Conservation (phyloP, 1,284 basidiomycete genomes). For the Inonotus obliquus region DNA sequence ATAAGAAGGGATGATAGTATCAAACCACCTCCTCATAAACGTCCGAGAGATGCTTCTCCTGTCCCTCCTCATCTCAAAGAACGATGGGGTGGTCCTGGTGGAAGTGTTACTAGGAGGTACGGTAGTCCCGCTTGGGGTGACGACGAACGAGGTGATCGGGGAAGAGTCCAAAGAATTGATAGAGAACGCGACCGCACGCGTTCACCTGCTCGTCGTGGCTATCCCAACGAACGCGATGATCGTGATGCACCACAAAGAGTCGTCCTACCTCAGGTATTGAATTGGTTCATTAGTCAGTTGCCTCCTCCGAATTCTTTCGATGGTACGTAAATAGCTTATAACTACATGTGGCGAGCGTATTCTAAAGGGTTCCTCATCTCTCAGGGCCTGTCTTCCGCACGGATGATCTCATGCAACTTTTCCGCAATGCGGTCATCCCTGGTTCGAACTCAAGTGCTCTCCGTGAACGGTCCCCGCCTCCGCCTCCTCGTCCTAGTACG, state of each 20-base stretch:
- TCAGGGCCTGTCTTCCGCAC: slow-evolving; percentile 82
- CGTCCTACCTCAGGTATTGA: slow-evolving; percentile 63
- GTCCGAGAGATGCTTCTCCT: slow-evolving; percentile 49
- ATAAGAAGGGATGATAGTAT: slow-evolving; percentile 35
- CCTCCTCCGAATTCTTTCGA: slow-evolving; percentile 73
- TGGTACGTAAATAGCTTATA: slow-evolving; percentile 48
- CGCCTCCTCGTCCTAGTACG: slow-evolving; percentile 42
- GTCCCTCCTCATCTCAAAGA: slow-evolving; percentile 35
- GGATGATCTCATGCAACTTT: slow-evolving; percentile 80
- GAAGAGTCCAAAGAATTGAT: slow-evolving; percentile 14
- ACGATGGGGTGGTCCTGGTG: slow-evolving; percentile 40
- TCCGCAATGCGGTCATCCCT: slow-evolving; percentile 73
- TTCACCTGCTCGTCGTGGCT: slow-evolving; percentile 32
- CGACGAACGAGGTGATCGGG: slow-evolving; percentile 5
- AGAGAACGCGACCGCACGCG: slow-evolving; percentile 41
- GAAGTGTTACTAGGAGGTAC: slow-evolving; percentile 39
- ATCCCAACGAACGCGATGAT: slow-evolving; percentile 32
- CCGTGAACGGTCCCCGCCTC: slow-evolving; percentile 40
- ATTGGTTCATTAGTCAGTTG: slow-evolving; percentile 78
- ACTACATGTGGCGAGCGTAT: background rate
- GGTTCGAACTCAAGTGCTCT: slow-evolving; percentile 40
- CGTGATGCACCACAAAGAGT: slow-evolving; percentile 47
- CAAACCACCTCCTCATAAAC: slow-evolving; percentile 42
- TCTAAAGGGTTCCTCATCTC: slow-evolving; percentile 17
- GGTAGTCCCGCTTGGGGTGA: slow-evolving; percentile 40